These are phyloP conservation scores for Pharnaceum exiguum DNA, from an alignment of 148 eudicot genomes.

Conservation along the genomic window DNA sequence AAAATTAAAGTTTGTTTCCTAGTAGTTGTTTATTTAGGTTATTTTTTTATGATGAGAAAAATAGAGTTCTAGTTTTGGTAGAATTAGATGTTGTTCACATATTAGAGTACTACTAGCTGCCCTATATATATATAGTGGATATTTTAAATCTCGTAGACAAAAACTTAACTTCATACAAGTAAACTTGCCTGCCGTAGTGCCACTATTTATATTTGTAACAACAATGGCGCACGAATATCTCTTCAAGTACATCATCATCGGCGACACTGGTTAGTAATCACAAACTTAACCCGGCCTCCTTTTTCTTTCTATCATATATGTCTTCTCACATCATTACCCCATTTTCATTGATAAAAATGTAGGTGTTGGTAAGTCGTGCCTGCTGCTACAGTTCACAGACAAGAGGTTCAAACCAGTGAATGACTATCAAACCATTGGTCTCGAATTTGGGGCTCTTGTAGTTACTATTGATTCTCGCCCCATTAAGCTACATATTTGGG, in stretches of 20 bases:
- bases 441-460: slow-evolving; percentile 78
- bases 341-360: neutral
- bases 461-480: slow-evolving; percentile 53
- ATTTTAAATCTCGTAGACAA: too few relatives aligned
- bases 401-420: slow-evolving; percentile 82
- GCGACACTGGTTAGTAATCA: slow-evolving; percentile 75
- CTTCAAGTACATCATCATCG: slow-evolving; percentile 78
- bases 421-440: slow-evolving; percentile 77
- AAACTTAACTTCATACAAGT: too few relatives aligned
- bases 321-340: neutral
- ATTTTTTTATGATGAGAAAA: too few relatives aligned
- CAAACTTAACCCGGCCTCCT: too few relatives aligned
- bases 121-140: too few relatives aligned
- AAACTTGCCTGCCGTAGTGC: too few relatives aligned
- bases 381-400: slow-evolving; percentile 73
- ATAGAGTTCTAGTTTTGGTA: too few relatives aligned
- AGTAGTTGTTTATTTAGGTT: too few relatives aligned
- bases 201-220: too few relatives aligned
- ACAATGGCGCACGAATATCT: slow-evolving; percentile 70
- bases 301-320: neutral
- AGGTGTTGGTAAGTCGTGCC: slow-evolving; percentile 84
- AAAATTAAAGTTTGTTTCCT: too few relatives aligned
- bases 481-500: slow-evolving; percentile 83
- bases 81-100: too few relatives aligned
- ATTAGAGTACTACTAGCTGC: too few relatives aligned